Base-by-base conservation (phyloP, 106 monocot genomes). In the Narthecium ossifragum region DNA sequence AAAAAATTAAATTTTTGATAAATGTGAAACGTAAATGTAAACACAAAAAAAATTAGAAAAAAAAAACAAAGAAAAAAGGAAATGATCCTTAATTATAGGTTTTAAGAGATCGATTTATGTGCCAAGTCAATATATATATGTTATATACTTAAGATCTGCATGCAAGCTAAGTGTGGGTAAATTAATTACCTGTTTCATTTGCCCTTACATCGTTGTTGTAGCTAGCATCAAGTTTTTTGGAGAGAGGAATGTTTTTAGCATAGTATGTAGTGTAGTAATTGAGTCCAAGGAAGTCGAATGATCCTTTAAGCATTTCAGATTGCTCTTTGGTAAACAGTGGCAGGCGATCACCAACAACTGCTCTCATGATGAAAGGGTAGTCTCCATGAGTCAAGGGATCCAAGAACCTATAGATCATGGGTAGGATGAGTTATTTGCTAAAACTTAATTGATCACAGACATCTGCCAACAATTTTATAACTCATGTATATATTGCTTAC, bases 271-370 rank as follows among this genome's bases (percentile, higher is more conserved):
- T 71, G 27, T 77, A 77, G 51, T 77, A 77, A 31, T 77, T 77
- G 12, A 77, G 27, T n/a, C 77, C 77, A 17, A 78, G 55, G 47
- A 72, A 78, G 26, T 78, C 78, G 33, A 72, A 72, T 22, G 78
- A 72, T 9, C 78, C 78, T 30, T 62, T 67, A 4, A 78, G 0
- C 22, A 27, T 31, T 25, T 55, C 34, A 11, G 78, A 78, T 14
- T 78, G 53, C 26, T 72, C 26, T n/a, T 14, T 46, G 8, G 36
- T 37, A 11, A 37, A 37, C 11, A 11, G 5, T 37, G 36, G 36
- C 11, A 37, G 11, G 7, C 11, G 5, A 6, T 5, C 5, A 6
- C 36, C 36, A 6, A 37, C 5, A 11, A 37, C 11, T 37, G 5
- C 36, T 11, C 36, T 37, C 36, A 37, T 37, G 5, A 6, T 11